These are phyloP conservation scores for Immersiporthe knoxdaviesiana DNA, from an alignment of 2,329 filamentous ascomycete species.

Conservation along the genomic window DNA sequence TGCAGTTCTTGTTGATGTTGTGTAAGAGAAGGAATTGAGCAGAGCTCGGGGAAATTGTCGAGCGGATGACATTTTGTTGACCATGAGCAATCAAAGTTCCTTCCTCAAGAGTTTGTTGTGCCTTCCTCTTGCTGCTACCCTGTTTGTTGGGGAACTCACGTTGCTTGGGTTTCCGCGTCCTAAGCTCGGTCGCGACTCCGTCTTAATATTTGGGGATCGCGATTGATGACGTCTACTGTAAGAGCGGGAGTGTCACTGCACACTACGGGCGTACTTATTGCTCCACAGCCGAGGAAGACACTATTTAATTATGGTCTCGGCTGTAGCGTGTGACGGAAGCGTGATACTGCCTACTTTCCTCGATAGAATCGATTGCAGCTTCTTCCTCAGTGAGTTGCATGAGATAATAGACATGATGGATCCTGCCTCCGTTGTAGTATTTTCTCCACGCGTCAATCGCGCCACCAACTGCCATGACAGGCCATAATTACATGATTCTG, in stretches of 20 bases:
- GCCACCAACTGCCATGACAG: background rate
- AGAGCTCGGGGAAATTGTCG: slow-evolving; percentile 8
- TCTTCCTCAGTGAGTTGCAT: background rate
- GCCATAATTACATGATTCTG: background rate
- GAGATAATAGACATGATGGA: too few relatives aligned
- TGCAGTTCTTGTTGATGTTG: background rate
- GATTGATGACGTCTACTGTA: slow-evolving; percentile 19
- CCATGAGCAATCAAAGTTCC: background rate
- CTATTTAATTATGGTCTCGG: background rate
- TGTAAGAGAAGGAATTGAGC: background rate
- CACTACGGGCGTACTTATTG: too few relatives aligned
- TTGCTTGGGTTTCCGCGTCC: too few relatives aligned
- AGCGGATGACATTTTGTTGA: slow-evolving; percentile 13
- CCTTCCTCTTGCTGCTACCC: background rate
- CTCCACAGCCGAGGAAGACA: background rate
- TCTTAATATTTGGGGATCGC: background rate
- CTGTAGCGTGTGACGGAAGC: background rate
- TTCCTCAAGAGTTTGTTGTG: background rate
- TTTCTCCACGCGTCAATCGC: background rate
- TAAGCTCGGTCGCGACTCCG: background rate
- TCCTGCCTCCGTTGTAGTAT: background rate
- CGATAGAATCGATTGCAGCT: background rate
- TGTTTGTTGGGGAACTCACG: background rate
- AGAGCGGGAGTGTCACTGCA: background rate
- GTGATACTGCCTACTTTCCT: background rate